Evolutionary conservation across 1,139 yeast genomes (phyloP).

Genomic region (Saccharomyces hybrid): DNA sequence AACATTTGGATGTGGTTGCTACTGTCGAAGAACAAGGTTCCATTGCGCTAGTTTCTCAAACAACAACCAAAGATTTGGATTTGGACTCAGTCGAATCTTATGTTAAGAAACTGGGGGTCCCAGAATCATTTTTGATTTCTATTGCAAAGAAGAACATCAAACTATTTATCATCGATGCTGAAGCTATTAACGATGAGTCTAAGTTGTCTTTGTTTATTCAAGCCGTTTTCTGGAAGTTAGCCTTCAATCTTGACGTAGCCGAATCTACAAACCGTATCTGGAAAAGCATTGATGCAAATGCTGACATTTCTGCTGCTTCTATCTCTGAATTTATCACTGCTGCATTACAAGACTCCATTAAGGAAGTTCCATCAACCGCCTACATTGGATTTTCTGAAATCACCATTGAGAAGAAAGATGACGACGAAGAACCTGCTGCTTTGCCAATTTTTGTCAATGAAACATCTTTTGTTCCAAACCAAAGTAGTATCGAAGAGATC

Average conservation of each 20-base stretch:
- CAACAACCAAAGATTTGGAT: slow-evolving; percentile 21
- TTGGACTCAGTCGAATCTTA: slow-evolving; percentile 32
- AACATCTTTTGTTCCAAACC: slow-evolving; percentile 54
- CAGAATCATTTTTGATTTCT: slow-evolving; percentile 46
- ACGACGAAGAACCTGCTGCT: slow-evolving; percentile 13
- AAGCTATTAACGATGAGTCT: slow-evolving; percentile 56
- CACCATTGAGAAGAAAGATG: slow-evolving; percentile 25
- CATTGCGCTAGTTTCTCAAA: slow-evolving; percentile 39
- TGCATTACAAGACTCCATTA: slow-evolving; percentile 33
- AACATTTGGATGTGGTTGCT: slow-evolving; percentile 52
- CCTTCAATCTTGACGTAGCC: slow-evolving; percentile 34
- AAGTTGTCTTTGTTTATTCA: slow-evolving; percentile 65
- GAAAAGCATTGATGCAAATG: slow-evolving; percentile 1
- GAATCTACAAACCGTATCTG: slow-evolving; percentile 2
- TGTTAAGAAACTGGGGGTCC: slow-evolving; percentile 41
- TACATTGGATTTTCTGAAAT: slow-evolving; percentile 20
- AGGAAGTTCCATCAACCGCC: slow-evolving; percentile 13
- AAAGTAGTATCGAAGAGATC: slow-evolving; percentile 33
- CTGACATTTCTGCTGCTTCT: background rate
- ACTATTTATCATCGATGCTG: slow-evolving; percentile 50
- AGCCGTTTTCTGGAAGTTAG: slow-evolving; percentile 69
- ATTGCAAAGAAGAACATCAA: slow-evolving; percentile 48
- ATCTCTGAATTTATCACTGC: slow-evolving; percentile 24
- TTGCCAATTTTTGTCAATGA: slow-evolving; percentile 51
- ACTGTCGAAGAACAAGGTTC: slow-evolving; percentile 52